Conservation (phyloP, 495 filamentous ascomycete genomes). For the Penicillium roqueforti region DNA sequence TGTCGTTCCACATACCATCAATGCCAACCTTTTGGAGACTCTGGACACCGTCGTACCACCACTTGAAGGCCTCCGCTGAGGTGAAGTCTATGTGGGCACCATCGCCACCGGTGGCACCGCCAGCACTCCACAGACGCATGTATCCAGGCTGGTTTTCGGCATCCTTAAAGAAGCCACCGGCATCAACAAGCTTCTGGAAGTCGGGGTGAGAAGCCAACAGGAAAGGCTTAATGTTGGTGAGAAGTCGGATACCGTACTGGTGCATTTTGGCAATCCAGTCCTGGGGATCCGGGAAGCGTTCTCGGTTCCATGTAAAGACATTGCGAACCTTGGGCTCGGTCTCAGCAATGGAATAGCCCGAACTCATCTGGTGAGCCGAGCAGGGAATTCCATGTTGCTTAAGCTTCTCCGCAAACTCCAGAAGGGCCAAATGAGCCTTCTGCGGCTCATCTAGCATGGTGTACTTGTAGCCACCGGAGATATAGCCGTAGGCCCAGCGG, state of each 20-base stretch:
- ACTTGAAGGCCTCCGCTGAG: conserved; percentile 57
- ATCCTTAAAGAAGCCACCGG: conserved; percentile 58
- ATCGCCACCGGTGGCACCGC: conserved; percentile 61
- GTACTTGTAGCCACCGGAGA: conserved; percentile 67
- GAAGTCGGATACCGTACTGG: conserved; percentile 55
- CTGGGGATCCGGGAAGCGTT: conserved; percentile 62
- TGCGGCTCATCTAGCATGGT: conserved; percentile 59
- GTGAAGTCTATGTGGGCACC: conserved; percentile 70
- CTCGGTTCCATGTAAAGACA: conserved; percentile 66
- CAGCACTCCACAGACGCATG: conserved; percentile 63
- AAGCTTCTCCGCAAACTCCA: conserved; percentile 57
- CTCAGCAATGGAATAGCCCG: conserved; percentile 65
- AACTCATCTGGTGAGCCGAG: conserved; percentile 67
- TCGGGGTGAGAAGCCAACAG: conserved; percentile 60
- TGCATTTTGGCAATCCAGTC: conserved; percentile 58
- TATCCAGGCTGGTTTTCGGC: conserved; percentile 48
- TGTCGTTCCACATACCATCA: conserved; percentile 73
- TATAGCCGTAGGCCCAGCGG: conserved; percentile 64
- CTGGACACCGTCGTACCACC: conserved; percentile 64
- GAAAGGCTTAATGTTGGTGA: conserved; percentile 72
- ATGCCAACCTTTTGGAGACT: conserved; percentile 57
- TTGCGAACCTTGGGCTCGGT: conserved; percentile 61
- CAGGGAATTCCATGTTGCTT: conserved; percentile 63
- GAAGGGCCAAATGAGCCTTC: conserved; percentile 49
- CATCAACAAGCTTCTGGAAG: conserved; percentile 51